Evolutionary conservation across 208 protist genomes (phyloP).

Genomic region (Trypanosoma vivax): DNA sequence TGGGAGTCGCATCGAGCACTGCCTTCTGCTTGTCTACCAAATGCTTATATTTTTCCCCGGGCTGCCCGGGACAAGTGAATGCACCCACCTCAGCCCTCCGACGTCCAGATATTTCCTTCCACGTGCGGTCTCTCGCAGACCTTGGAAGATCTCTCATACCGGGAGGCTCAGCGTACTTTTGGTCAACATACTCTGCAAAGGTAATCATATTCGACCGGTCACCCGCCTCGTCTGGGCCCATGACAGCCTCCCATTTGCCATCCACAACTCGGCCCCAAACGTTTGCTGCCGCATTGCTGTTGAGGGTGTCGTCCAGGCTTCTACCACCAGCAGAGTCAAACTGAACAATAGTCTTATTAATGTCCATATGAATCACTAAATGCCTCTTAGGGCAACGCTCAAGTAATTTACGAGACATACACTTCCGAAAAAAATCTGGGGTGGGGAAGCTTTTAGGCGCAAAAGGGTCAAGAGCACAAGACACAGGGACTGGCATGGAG

Average conservation of each 20-base stretch:
- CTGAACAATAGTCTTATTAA: conserved; percentile 89
- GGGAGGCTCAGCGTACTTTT: conserved; percentile 35
- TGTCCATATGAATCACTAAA: conserved; percentile 85
- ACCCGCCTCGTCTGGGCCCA: conserved; percentile 38
- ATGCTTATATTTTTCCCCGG: conserved; percentile 46
- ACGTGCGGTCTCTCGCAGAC: conserved; percentile 40
- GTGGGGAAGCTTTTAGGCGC: too few relatives aligned
- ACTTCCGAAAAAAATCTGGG: background rate
- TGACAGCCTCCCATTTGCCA: conserved; percentile 36
- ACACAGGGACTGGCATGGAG: too few relatives aligned
- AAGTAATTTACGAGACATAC: conserved; percentile 53
- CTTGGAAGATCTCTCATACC: conserved; percentile 64
- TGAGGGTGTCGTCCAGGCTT: conserved; percentile 76
- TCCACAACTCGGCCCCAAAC: conserved; percentile 47
- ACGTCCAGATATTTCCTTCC: conserved; percentile 46
- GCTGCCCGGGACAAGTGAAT: conserved; percentile 59
- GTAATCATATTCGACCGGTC: conserved; percentile 29
- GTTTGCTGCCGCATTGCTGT: conserved; percentile 82
- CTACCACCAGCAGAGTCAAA: conserved; percentile 65
- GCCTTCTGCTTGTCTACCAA: conserved; percentile 66
- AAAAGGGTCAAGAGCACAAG: too few relatives aligned
- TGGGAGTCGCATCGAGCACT: conserved; percentile 26
- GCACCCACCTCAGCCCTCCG: conserved; percentile 38
- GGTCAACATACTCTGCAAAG: conserved; percentile 70
- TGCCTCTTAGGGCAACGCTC: conserved; percentile 48